phyloP scores from a whole-genome alignment of 2,329 filamentous ascomycete species.

The Epichloe coenophiala region DNA sequence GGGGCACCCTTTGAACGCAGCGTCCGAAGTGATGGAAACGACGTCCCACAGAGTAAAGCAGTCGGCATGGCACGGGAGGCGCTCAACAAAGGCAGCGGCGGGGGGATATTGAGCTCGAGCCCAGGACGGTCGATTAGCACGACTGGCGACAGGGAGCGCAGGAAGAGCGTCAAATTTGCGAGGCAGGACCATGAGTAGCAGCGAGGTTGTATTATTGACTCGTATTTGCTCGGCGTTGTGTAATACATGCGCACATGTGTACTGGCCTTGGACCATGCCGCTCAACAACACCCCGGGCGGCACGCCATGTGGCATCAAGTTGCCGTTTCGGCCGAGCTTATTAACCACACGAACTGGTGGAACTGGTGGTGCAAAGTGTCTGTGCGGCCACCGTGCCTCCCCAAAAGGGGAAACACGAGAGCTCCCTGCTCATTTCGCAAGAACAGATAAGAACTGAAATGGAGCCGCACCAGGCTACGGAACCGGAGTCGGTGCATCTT shows the following conservation, averaged over 20 bases:
- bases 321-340: no score
- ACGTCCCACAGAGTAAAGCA: slow-evolving; percentile 44
- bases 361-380: no score
- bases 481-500: no score
- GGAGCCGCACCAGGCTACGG: no score
- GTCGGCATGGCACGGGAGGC: slow-evolving; percentile 46
- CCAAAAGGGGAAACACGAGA: no score
- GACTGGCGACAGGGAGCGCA: slow-evolving; percentile 34
- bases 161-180: slow-evolving; percentile 53
- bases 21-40: slow-evolving; percentile 33
- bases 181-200: slow-evolving; percentile 15
- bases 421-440: no score
- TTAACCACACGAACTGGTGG: no score
- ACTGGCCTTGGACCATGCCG: background rate
- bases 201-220: background rate
- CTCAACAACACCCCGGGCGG: no score
- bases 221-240: background rate
- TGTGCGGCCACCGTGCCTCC: no score
- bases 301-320: no score
- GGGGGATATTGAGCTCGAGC: slow-evolving; percentile 35
- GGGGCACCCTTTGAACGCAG: slow-evolving; percentile 6
- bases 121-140: slow-evolving; percentile 25
- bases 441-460: no score
- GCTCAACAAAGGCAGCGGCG: slow-evolving; percentile 22
- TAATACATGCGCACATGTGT: background rate